Conservation (phyloP, 202 grass and related monocot genomes). For the Digitaria exilis region DNA sequence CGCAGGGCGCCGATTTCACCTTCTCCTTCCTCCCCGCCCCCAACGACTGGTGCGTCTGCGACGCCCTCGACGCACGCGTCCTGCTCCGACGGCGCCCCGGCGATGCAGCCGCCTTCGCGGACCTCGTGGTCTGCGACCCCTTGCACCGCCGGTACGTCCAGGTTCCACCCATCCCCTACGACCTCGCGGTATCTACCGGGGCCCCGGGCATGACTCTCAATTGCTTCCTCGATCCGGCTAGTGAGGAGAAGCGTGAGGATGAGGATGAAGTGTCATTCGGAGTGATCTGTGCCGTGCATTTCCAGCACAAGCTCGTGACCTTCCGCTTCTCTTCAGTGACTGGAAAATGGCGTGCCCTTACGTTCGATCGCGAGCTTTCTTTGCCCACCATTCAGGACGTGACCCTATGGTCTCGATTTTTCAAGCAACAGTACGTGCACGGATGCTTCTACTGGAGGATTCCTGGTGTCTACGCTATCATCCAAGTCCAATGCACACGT, state of each 20-base stretch:
- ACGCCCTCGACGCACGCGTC: no score
- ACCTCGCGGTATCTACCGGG: neutral
- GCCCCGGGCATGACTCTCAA: neutral
- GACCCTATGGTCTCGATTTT: neutral
- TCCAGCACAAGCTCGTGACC: neutral
- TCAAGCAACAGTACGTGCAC: neutral
- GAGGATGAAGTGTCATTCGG: no score
- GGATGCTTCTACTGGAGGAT: neutral
- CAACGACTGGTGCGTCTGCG: no score
- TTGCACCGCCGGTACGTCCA: no score
- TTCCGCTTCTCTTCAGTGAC: conserved; percentile 37
- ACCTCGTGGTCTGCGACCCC: no score
- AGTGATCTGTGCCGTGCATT: no score
- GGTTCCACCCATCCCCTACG: neutral
- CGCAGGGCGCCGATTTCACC: no score
- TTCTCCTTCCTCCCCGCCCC: no score
- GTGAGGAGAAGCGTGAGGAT: no score
- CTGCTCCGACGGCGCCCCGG: no score
- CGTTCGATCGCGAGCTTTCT: neutral
- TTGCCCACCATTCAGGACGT: no score
- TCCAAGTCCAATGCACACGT: neutral
- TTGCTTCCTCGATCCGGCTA: neutral
- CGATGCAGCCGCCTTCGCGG: no score
- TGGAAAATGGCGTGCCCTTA: neutral
- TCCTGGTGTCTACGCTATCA: neutral